phyloP scores from a whole-genome alignment of 257 asterid species.

The Jaltomata sinuosa region DNA sequence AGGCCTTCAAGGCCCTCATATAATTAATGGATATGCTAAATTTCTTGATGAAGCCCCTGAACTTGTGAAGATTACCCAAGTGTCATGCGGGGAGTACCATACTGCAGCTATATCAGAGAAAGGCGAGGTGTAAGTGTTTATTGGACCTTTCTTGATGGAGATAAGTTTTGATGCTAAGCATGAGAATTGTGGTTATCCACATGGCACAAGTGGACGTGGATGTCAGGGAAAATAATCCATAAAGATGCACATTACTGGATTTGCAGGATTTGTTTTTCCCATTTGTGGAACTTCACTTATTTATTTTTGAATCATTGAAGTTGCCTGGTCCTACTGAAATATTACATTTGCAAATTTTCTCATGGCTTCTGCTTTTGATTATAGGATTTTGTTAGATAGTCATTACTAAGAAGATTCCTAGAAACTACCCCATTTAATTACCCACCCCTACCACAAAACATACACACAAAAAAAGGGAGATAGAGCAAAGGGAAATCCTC shows the following conservation, averaged over 20 bases:
- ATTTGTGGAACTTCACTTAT: not conserved
- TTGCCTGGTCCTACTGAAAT: not conserved
- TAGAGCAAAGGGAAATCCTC: not conserved
- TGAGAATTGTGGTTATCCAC: constrained; percentile 24
- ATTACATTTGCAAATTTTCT: not conserved
- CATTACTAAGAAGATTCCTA: not conserved
- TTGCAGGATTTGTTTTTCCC: not conserved
- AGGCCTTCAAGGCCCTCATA: constrained; percentile 92
- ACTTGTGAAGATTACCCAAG: constrained; percentile 78
- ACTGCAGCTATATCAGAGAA: constrained; percentile 79
- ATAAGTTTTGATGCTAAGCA: constrained; percentile 28
- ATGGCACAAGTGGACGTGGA: constrained; percentile 19
- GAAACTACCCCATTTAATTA: not conserved
- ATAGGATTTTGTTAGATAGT: not conserved
- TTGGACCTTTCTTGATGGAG: constrained; percentile 34
- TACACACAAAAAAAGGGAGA: not conserved
- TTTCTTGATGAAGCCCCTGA: constrained; percentile 96
- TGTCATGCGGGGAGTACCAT: constrained; percentile 97
- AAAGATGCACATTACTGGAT: not conserved
- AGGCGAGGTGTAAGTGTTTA: constrained; percentile 96
- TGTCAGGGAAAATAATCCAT: not conserved
- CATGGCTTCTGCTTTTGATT: not conserved
- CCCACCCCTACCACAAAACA: not conserved
- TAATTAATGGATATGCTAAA: constrained; percentile 72
- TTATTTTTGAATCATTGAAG: not conserved